Evolutionary conservation across 148 eudicot genomes (phyloP).

Genomic region (Dysphania ambrosioides): DNA sequence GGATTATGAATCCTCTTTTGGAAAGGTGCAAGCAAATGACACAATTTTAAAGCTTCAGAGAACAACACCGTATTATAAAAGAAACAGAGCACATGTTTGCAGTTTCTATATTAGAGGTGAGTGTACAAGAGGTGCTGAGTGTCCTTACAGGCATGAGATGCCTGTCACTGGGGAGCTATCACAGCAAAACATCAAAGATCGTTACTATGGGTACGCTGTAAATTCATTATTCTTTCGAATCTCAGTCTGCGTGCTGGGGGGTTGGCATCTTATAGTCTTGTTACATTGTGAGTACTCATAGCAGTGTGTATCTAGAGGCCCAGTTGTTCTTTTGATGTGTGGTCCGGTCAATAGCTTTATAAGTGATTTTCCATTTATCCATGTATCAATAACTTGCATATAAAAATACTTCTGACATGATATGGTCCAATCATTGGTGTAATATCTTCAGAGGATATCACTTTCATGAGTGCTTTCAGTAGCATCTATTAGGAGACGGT

Average conservation of each 20-base stretch:
- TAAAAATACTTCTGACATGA: background rate
- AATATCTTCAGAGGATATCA: background rate
- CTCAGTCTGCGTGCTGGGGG: background rate
- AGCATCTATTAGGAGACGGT: background rate
- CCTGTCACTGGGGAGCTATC: conserved; percentile 94
- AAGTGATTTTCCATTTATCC: no score
- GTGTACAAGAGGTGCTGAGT: conserved; percentile 98
- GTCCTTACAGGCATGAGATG: conserved; percentile 99
- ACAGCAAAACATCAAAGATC: conserved; percentile 95
- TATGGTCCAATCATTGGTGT: background rate
- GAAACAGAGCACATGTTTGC: conserved; percentile 95
- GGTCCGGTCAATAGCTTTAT: background rate
- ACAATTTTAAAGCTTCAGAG: conserved; percentile 92
- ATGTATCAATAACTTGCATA: background rate
- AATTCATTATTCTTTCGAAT: no score
- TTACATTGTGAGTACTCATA: background rate
- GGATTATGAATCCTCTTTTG: conserved; percentile 89
- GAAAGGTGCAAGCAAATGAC: conserved; percentile 76
- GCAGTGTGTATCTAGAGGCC: background rate
- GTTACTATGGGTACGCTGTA: conserved; percentile 95
- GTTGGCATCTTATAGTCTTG: background rate
- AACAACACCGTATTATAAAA: conserved; percentile 93
- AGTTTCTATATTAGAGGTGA: conserved; percentile 89
- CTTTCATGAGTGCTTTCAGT: background rate
- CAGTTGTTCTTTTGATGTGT: background rate